Percentiles rank a stretch among this genome's conserved stretches.
phyloP scores from a whole-genome alignment of 345 rosid genomes.

The Gossypium longicalyx region DNA sequence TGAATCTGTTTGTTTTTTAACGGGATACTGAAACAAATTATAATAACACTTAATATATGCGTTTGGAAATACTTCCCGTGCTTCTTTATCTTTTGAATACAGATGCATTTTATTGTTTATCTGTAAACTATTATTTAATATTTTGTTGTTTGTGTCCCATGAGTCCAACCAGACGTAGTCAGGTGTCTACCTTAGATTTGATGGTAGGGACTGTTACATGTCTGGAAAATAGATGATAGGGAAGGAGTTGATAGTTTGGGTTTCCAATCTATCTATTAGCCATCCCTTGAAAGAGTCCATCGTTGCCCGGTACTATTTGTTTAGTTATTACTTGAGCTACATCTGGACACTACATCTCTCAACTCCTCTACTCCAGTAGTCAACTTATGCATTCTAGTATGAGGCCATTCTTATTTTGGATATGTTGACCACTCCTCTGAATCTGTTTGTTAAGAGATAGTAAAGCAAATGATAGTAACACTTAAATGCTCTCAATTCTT shows the following conservation, averaged over 20 bases:
- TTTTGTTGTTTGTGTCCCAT: background rate
- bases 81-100: background rate
- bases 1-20: background rate
- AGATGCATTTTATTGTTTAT: background rate
- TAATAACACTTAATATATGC: background rate
- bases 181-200: background rate
- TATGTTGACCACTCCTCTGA: background rate
- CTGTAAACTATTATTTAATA: background rate
- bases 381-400: background rate
- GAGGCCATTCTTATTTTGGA: background rate
- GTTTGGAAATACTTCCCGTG: background rate
- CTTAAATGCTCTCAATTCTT: no score
- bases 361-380: background rate
- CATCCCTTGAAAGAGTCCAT: conserved; percentile 14
- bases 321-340: conserved; percentile 16
- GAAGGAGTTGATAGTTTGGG: background rate
- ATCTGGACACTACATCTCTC: background rate
- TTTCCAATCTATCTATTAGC: background rate
- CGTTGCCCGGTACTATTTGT: conserved; percentile 20
- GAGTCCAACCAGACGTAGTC: background rate
- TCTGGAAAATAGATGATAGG: conserved; percentile 6
- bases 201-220: background rate
- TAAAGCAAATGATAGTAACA: background rate
- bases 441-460: background rate
- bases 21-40: background rate